Evolutionary conservation across 768 basidiomycete genomes (phyloP), one percentile per base, ranked within the genome.

Genomic region (Amanita inopinata): DNA sequence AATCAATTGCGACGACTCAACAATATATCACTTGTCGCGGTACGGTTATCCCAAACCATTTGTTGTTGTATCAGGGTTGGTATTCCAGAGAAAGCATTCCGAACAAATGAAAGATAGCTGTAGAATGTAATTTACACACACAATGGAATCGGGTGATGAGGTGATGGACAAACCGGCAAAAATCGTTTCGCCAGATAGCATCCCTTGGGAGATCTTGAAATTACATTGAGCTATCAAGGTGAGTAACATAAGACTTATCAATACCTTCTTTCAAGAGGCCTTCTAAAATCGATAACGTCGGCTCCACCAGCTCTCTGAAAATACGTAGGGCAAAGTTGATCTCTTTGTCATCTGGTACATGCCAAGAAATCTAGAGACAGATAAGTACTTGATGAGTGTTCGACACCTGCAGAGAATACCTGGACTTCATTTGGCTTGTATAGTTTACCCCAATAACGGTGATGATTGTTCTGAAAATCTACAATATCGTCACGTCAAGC

Each of bases 141-240:
- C 32, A 23, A 19, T 14, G 24, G 22, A 7, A 33, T 4, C n/a
- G 9, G 23, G 30, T 14, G 12, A 25, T 33, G 22, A 14, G 38
- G 20, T 38, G 40, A 17, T 33, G 35, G 22, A 61, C 69, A 30
- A 23, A 80, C 73, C 87, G 74, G 63, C 88, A 91, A 54, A 91
- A 88, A 49, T 91, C 85, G 57, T 88, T 90, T 9, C 81, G 71
- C 88, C 88, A 92, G 11, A 70, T 49, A 11, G 72, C 70, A 57
- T 83, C 73, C 15, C 78, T 70, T 19, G 62, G 51, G 32, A 67
- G 53, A 34, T 62, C 73, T 75, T 43, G 24, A 34, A 36, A 38
- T 27, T 19, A 46, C 9, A 36, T 18, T 47, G 34, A 30, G 12
- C 11, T 9, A 56, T 36, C 34, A 43, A 3, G 12, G 3, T 20